Evolutionary conservation across 2,329 filamentous ascomycete genomes (phyloP).

Genomic region (Xylariaceae sp.): DNA sequence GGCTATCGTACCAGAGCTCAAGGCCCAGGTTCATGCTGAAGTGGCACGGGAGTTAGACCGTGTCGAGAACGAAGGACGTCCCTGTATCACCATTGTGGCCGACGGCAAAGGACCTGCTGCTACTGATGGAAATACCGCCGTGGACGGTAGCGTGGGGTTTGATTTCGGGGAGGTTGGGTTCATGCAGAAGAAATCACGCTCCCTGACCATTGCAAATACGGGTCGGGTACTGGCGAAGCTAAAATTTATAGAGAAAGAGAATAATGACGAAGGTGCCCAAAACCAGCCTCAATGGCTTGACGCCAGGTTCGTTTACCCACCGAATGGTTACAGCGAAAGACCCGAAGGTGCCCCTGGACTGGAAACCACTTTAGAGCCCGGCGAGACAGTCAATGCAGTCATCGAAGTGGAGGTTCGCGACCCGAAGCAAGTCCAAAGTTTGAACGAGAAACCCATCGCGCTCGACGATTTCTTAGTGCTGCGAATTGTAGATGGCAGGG

Average conservation of each 20-base stretch:
- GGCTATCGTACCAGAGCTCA: slow-evolving; percentile 77
- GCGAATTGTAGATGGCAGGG: slow-evolving; percentile 74
- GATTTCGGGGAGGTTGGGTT: slow-evolving; percentile 75
- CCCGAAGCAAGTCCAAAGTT: slow-evolving; percentile 55
- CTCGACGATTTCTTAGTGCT: slow-evolving; percentile 87
- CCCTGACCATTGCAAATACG: slow-evolving; percentile 86
- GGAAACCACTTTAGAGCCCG: slow-evolving; percentile 70
- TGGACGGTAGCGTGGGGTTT: slow-evolving; percentile 52
- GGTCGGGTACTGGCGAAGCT: slow-evolving; percentile 75
- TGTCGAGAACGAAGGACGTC: slow-evolving; percentile 84
- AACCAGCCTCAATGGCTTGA: slow-evolving; percentile 27
- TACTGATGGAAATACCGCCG: slow-evolving; percentile 34
- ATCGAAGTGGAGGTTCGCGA: slow-evolving; percentile 63
- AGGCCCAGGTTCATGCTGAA: slow-evolving; percentile 77
- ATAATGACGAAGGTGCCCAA: slow-evolving; percentile 39
- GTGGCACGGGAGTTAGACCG: slow-evolving; percentile 84
- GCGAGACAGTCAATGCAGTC: slow-evolving; percentile 69
- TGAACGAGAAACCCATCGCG: slow-evolving; percentile 62
- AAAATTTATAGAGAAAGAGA: slow-evolving; percentile 69
- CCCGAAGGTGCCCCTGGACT: slow-evolving; percentile 34
- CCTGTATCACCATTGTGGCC: slow-evolving; percentile 74
- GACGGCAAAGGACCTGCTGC: slow-evolving; percentile 49
- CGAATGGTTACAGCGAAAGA: slow-evolving; percentile 12
- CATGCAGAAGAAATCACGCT: slow-evolving; percentile 58
- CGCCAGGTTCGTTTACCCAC: slow-evolving; percentile 22